A percentile compares a stretch with the other conserved stretches of the same genome.
These are phyloP conservation scores for Wilcoxina mikolae DNA, from an alignment of 495 filamentous ascomycete genomes.

Conservation along the genomic window DNA sequence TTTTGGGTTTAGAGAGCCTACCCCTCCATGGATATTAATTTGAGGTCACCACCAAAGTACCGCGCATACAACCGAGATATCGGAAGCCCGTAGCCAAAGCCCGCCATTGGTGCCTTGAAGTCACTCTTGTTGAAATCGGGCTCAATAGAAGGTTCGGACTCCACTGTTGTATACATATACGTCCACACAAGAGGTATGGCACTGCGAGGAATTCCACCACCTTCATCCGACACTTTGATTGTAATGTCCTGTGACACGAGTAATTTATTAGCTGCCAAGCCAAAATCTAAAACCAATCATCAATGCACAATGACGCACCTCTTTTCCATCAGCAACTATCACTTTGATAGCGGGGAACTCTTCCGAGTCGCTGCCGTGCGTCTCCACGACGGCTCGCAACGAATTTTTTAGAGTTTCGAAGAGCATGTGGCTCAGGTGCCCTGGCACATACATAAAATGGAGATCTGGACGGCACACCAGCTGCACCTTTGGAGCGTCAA, in stretches of 20 bases:
- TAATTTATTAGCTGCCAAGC: not conserved
- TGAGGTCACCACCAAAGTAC: slow-evolving; percentile 94
- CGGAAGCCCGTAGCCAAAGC: slow-evolving; percentile 90
- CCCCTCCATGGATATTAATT: slow-evolving; percentile 99
- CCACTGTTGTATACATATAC: slow-evolving; percentile 99
- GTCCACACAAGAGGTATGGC: slow-evolving; percentile 95
- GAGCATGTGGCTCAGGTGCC: slow-evolving; percentile 95
- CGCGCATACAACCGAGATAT: slow-evolving; percentile 87
- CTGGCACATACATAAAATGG: slow-evolving; percentile 98
- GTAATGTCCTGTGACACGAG: slow-evolving; percentile 62
- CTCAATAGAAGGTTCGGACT: slow-evolving; percentile 83
- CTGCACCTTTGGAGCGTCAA: slow-evolving; percentile 92
- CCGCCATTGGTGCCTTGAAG: slow-evolving; percentile 98
- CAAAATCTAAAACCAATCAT: not conserved
- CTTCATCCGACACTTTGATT: slow-evolving; percentile 93
- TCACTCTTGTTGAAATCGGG: slow-evolving; percentile 98
- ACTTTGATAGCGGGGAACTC: slow-evolving; percentile 94
- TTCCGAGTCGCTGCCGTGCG: slow-evolving; percentile 83
- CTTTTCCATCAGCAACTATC: slow-evolving; percentile 89
- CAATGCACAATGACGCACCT: slow-evolving; percentile 30
- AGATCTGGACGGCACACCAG: slow-evolving; percentile 85
- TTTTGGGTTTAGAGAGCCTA: slow-evolving; percentile 38
- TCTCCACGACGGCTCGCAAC: slow-evolving; percentile 88
- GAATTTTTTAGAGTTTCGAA: slow-evolving; percentile 99
- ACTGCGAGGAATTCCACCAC: slow-evolving; percentile 81